Evolutionary conservation across 441 rosid genomes (phyloP).

Genomic region (Adansonia madagascariensis): DNA sequence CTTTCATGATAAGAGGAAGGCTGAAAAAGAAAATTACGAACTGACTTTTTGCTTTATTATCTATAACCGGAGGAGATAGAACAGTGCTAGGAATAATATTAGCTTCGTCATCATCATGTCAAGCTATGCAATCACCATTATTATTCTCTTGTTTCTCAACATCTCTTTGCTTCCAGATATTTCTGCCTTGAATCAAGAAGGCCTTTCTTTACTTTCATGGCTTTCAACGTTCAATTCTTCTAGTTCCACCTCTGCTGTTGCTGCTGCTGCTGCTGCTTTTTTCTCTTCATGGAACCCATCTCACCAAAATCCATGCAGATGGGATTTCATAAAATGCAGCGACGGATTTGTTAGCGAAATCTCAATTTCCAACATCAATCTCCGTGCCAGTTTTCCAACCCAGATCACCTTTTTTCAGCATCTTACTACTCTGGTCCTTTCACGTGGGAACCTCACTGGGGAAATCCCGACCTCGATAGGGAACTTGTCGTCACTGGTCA

Average conservation of each 20-base stretch:
- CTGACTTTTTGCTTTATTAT: constrained; percentile 24
- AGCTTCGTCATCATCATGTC: constrained; percentile 45
- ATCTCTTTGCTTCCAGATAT: constrained; percentile 46
- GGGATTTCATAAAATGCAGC: constrained; percentile 56
- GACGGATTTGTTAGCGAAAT: constrained; percentile 52
- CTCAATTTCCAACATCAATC: constrained; percentile 42
- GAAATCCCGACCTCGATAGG: constrained; percentile 56
- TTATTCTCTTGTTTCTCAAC: constrained; percentile 52
- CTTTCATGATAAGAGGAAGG: constrained; percentile 26
- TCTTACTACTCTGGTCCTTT: constrained; percentile 53
- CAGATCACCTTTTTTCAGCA: constrained; percentile 50
- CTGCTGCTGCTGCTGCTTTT: constrained; percentile 36
- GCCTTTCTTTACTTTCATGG: constrained; percentile 70
- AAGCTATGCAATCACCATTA: constrained; percentile 47
- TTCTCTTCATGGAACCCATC: constrained; percentile 70
- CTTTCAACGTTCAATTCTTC: constrained; percentile 63
- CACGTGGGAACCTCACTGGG: constrained; percentile 59
- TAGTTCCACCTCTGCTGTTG: neutral
- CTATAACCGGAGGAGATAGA: constrained; percentile 37
- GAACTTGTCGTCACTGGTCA: constrained; percentile 53
- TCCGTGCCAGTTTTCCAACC: constrained; percentile 54
- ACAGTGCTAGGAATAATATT: constrained; percentile 40
- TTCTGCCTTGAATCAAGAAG: constrained; percentile 69
- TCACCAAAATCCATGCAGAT: constrained; percentile 63
- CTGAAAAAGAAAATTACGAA: constrained; percentile 5